phyloP scores from a whole-genome alignment of 768 basidiomycete genomes.

The Termitomyces titanicus region DNA sequence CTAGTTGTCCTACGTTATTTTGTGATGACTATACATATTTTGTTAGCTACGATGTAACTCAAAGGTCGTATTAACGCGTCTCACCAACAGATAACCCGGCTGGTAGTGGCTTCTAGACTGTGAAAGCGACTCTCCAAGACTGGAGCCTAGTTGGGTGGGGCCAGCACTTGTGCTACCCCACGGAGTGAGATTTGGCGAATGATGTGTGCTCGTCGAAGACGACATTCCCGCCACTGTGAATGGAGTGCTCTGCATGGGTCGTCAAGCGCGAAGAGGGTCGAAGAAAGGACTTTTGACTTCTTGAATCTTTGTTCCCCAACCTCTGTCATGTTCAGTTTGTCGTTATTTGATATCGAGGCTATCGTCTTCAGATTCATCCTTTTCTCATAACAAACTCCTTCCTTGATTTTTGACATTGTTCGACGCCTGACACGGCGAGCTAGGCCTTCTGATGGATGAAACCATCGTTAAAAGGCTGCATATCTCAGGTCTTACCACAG shows the following conservation, averaged over 20 bases:
- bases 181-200: conserved; percentile 42
- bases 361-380: background rate
- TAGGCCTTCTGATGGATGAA: conserved; percentile 9
- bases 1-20: conserved; percentile 39
- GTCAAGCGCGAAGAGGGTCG: background rate
- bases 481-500: conserved; percentile 71
- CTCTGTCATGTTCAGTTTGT: background rate
- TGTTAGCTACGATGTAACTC: background rate
- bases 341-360: background rate
- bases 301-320: too few species aligned
- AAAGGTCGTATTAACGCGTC: conserved; percentile 15
- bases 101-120: conserved; percentile 78
- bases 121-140: conserved; percentile 63
- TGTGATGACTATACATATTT: conserved; percentile 39
- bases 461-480: conserved; percentile 59
- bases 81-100: conserved; percentile 76
- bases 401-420: background rate
- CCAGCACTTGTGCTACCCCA: conserved; percentile 49
- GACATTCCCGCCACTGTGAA: conserved; percentile 65
- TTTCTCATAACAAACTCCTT: too few species aligned
- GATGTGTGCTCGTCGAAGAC: conserved; percentile 40
- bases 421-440: background rate
- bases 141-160: conserved; percentile 35
- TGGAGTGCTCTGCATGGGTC: conserved; percentile 37
- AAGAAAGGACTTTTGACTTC: too few species aligned